These are phyloP conservation scores for Huntiella abstrusa DNA, from an alignment of 2,329 filamentous ascomycete species.

Conservation along the genomic window DNA sequence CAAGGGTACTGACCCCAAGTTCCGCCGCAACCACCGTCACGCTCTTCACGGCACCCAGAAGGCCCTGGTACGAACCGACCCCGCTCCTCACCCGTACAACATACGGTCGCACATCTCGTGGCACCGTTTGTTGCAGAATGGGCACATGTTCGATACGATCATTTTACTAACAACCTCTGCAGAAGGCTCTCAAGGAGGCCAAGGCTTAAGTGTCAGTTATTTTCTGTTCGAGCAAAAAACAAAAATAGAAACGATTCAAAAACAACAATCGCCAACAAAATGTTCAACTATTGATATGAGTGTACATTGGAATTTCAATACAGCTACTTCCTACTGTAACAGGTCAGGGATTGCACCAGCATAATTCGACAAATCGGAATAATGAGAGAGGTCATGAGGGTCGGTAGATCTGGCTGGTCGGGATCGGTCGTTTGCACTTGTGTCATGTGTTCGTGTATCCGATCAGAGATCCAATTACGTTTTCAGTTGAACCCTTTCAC, in stretches of 20 bases:
- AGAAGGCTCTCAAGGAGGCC: slow-evolving; percentile 97
- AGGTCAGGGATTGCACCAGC: no score
- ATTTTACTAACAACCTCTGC: slow-evolving; percentile 21
- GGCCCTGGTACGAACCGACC: slow-evolving; percentile 58
- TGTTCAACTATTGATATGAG: no score
- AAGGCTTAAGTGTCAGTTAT: slow-evolving; percentile 62
- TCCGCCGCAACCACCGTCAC: slow-evolving; percentile 99
- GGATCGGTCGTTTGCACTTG: no score
- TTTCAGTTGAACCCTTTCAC: no score
- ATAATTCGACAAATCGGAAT: no score
- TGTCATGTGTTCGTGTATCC: no score
- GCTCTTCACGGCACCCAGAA: slow-evolving; percentile 97
- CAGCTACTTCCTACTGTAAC: no score
- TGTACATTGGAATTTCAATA: no score
- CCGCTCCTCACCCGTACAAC: not conserved
- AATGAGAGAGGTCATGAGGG: no score
- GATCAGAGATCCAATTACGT: no score
- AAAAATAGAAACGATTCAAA: slow-evolving; percentile 12
- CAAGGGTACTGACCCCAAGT: slow-evolving; percentile 98
- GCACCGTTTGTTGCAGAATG: not conserved
- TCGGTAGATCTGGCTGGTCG: no score
- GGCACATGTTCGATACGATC: not conserved
- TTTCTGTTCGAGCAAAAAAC: slow-evolving; percentile 7
- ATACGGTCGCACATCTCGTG: not conserved
- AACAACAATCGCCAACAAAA: slow-evolving; percentile 2